Percentiles rank a stretch among this genome's conserved stretches.
Conservation (phyloP, 352 stramenopile species). For the Globisporangium ultimum region DNA sequence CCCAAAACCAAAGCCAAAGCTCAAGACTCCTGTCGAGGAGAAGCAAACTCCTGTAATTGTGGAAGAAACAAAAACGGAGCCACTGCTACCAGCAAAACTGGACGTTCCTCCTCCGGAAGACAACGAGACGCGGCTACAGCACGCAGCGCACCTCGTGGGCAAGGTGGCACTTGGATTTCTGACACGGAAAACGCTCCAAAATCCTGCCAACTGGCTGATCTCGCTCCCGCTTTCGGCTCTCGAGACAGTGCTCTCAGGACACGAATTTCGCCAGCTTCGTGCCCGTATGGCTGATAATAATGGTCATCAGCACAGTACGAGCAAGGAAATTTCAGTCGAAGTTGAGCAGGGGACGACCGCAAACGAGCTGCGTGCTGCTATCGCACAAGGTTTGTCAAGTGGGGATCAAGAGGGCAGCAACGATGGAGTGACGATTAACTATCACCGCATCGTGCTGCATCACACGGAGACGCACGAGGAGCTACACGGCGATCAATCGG, state of each 20-base stretch:
- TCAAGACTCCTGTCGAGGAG: background rate
- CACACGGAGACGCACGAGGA: constrained; percentile 21
- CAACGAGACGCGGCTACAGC: constrained; percentile 21
- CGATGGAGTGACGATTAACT: constrained; percentile 16
- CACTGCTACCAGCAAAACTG: background rate
- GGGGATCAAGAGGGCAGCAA: background rate
- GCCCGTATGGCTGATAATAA: background rate
- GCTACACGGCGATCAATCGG: constrained; percentile 19
- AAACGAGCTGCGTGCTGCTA: constrained; percentile 42
- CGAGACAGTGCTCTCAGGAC: constrained; percentile 23
- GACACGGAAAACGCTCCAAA: constrained; percentile 27
- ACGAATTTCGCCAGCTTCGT: constrained; percentile 20
- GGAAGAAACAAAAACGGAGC: constrained; percentile 3
- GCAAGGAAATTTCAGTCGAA: constrained; percentile 24
- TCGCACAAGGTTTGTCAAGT: constrained; percentile 39
- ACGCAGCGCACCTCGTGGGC: constrained; percentile 41
- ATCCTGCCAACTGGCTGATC: constrained; percentile 53
- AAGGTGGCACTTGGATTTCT: constrained; percentile 54
- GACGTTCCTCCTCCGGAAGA: background rate
- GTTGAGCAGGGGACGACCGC: constrained; percentile 56
- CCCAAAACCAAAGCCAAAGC: constrained; percentile 10
- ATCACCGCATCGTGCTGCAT: constrained; percentile 39
- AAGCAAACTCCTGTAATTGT: background rate
- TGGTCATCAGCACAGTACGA: background rate
- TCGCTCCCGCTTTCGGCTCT: constrained; percentile 28